A percentile compares a stretch with the other conserved stretches of the same genome.
phyloP scores from a whole-genome alignment of 495 filamentous ascomycete genomes.

The Lasiosphaeris hirsuta region DNA sequence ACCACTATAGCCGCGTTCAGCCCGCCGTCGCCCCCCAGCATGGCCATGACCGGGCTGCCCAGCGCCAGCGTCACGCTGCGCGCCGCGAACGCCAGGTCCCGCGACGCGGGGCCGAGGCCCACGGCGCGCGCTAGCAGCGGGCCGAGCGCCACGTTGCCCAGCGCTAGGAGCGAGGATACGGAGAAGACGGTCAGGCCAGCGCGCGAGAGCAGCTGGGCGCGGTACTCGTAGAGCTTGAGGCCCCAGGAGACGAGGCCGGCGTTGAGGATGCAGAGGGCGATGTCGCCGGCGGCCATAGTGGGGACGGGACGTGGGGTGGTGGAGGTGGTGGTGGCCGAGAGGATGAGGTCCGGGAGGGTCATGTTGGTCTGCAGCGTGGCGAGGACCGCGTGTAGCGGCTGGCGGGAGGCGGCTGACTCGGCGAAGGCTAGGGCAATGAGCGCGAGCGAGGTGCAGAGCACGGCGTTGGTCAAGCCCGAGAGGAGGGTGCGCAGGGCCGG shows the following conservation, averaged over 20 bases:
- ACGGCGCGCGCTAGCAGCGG: conserved; percentile 34
- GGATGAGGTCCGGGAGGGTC: conserved; percentile 33
- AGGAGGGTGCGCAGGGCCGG: conserved; percentile 27
- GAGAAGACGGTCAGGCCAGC: conserved; percentile 36
- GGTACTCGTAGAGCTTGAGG: conserved; percentile 48
- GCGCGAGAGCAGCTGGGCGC: conserved; percentile 36
- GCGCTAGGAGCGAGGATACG: conserved; percentile 30
- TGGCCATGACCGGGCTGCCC: conserved; percentile 36
- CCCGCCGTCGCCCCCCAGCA: conserved; percentile 37
- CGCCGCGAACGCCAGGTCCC: conserved; percentile 42
- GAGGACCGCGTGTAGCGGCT: conserved; percentile 26
- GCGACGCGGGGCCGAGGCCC: conserved; percentile 25
- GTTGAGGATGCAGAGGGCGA: conserved; percentile 41
- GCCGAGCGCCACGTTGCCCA: conserved; percentile 35
- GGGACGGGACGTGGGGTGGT: background rate
- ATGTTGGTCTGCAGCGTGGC: conserved; percentile 32
- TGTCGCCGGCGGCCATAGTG: conserved; percentile 41
- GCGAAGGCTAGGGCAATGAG: conserved; percentile 39
- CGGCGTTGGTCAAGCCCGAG: conserved; percentile 38
- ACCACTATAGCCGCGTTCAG: conserved; percentile 46
- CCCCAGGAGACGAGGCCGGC: conserved; percentile 45
- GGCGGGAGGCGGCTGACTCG: conserved; percentile 29
- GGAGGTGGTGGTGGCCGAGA: conserved; percentile 9
- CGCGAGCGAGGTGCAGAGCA: conserved; percentile 40
- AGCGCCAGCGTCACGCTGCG: conserved; percentile 45